Conservation (phyloP, 371 early-diverging fungal species). For the Apophysomyces elegans region DNA sequence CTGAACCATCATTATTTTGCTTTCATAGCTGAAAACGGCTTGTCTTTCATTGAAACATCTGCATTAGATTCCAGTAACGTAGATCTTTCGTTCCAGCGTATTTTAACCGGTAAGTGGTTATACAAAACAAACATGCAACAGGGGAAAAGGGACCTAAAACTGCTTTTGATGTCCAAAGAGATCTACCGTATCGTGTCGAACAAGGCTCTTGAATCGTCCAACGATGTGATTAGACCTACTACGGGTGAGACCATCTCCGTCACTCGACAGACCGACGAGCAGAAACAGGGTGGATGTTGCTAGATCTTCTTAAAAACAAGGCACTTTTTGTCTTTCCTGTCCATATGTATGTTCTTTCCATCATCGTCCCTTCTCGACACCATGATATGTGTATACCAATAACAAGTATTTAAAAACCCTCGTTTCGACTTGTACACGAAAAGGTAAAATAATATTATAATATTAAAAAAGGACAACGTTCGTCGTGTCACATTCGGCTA, state of each 20-base stretch:
- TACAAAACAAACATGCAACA: neutral
- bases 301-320: conserved; percentile 35
- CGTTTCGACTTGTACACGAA: neutral
- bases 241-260: conserved; percentile 81
- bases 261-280: conserved; percentile 64
- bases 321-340: neutral
- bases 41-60: conserved; percentile 95
- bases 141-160: neutral
- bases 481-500: neutral
- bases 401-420: conserved; percentile 1
- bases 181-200: conserved; percentile 92
- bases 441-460: conserved; percentile 5
- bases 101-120: conserved; percentile 76
- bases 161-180: conserved; percentile 50
- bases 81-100: conserved; percentile 91
- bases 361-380: neutral
- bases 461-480: neutral
- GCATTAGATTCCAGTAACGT: conserved; percentile 94
- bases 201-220: conserved; percentile 83
- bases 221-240: conserved; percentile 72
- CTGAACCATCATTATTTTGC: neutral
- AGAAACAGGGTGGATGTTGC: conserved; percentile 78
- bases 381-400: conserved; percentile 9
- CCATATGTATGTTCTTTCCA: neutral
- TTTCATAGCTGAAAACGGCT: conserved; percentile 77